These are phyloP conservation scores for Excoecaria cochinchinensis DNA, from an alignment of 345 rosid genomes.

Conservation along the genomic window DNA sequence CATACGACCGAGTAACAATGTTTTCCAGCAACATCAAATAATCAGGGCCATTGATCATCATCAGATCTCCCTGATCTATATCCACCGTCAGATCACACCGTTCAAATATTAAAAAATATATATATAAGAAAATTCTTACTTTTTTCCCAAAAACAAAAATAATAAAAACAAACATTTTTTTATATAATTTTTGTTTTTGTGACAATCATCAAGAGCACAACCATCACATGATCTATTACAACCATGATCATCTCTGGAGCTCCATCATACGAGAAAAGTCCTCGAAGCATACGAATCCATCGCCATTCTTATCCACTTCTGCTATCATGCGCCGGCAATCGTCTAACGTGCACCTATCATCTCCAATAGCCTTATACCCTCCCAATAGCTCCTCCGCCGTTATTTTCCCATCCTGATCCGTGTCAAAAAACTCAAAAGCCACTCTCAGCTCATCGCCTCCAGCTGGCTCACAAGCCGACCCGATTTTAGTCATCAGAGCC, in stretches of 20 bases:
- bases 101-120: background rate
- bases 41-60: background rate
- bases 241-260: constrained; percentile 19
- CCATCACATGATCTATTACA: background rate
- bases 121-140: too few species aligned
- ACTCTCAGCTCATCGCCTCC: constrained; percentile 65
- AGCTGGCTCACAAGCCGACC: constrained; percentile 44
- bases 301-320: constrained; percentile 62
- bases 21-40: background rate
- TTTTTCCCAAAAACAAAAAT: background rate
- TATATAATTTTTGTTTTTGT: too few species aligned
- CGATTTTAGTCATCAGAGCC: constrained; percentile 44
- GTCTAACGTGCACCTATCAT: constrained; percentile 70
- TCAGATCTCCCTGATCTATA: background rate
- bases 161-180: background rate
- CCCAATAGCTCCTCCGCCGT: constrained; percentile 71
- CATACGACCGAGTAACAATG: background rate
- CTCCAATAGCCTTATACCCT: constrained; percentile 59
- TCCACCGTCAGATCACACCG: background rate
- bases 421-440: constrained; percentile 71
- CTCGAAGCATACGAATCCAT: constrained; percentile 88
- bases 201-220: background rate
- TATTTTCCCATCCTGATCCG: constrained; percentile 84
- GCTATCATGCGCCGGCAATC: constrained; percentile 96
- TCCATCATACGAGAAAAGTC: constrained; percentile 87